phyloP scores from a whole-genome alignment of 78 protist species.

The slime mould (Dictyostelium discoideum) region dicty_2.7 NC_007089.4:1229001-1229500 shows the following conservation, averaged over 20 bases:
- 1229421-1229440: neutral
- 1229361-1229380: neutral
- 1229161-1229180: neutral
- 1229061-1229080: neutral
- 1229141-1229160: neutral
- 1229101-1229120: neutral
- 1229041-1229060: neutral
- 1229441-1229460: too few species aligned
- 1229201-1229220: neutral
- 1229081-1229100: neutral
- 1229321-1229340: neutral
- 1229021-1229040: neutral
- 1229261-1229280: neutral
- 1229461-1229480: too few species aligned
- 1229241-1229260: too few species aligned
- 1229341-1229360: neutral
- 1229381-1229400: slow-evolving; percentile 4
- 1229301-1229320: neutral
- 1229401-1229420: neutral
- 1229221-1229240: neutral
- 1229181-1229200: neutral
- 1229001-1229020: neutral
- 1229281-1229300: neutral
- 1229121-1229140: neutral
- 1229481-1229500: too few species aligned